Conservation (phyloP, 371 early-diverging fungal species). For the Mortierella sp. region DNA sequence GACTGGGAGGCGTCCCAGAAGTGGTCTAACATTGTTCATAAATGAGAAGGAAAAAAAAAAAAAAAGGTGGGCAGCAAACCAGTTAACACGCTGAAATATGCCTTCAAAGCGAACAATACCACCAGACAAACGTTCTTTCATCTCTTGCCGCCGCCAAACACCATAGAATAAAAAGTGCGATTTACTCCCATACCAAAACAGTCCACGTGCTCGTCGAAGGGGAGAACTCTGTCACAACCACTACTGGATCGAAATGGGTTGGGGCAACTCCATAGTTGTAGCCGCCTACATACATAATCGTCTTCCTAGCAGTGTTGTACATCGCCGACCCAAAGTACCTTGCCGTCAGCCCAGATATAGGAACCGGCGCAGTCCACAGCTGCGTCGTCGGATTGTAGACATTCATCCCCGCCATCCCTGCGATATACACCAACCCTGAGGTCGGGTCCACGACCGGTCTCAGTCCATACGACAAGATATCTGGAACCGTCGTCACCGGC, state of each 20-base stretch:
- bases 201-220: conserved; percentile 3
- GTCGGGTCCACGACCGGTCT: conserved; percentile 13
- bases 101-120: background rate
- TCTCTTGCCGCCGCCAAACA: too few relatives aligned
- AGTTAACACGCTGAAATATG: background rate
- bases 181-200: background rate
- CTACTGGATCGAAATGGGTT: conserved; percentile 12
- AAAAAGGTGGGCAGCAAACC: background rate
- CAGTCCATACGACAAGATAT: conserved; percentile 1
- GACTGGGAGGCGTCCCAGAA: conserved; percentile 11
- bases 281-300: conserved; percentile 17
- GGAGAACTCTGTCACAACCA: conserved; percentile 10
- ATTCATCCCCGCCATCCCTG: background rate
- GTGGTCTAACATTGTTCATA: conserved; percentile 2
- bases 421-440: conserved; percentile 15
- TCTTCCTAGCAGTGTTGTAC: conserved; percentile 7
- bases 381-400: background rate
- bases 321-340: conserved; percentile 1
- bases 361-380: background rate
- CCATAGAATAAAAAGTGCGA: too few relatives aligned
- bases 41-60: background rate
- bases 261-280: conserved; percentile 18
- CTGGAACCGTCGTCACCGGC: background rate
- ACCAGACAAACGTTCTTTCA: too few relatives aligned
- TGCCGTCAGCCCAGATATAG: conserved; percentile 5